phyloP scores from a whole-genome alignment of 257 asterid genomes.

The Scutellaria galericulata region DNA sequence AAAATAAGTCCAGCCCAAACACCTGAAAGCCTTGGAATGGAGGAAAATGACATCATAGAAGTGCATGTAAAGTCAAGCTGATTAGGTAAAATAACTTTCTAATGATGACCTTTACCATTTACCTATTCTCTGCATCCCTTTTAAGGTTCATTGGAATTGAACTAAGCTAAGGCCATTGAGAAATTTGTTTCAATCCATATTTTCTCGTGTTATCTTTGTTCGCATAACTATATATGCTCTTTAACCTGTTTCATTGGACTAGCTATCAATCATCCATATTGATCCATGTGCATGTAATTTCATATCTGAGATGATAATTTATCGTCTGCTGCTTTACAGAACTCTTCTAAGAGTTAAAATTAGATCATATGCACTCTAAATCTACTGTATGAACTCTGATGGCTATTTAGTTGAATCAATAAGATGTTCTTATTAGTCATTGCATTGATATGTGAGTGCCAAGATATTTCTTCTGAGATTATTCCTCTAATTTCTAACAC shows the following conservation, averaged over 20 bases:
- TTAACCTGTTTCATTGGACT: not conserved
- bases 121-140: slow-evolving; percentile 21
- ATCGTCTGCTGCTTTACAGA: not conserved
- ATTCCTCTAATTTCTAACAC: slow-evolving; percentile 19
- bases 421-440: not conserved
- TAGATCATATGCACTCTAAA: not conserved
- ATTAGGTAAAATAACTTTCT: slow-evolving; percentile 41
- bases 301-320: not conserved
- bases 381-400: not conserved
- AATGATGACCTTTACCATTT: slow-evolving; percentile 20
- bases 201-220: slow-evolving; percentile 11
- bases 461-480: slow-evolving; percentile 18
- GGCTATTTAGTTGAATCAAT: not conserved
- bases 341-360: not conserved
- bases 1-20: slow-evolving; percentile 64
- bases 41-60: slow-evolving; percentile 86
- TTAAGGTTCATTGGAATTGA: slow-evolving; percentile 18
- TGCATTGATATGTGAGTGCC: not conserved
- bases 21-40: slow-evolving; percentile 82
- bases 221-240: not conserved
- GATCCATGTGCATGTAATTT: not conserved
- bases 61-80: slow-evolving; percentile 66
- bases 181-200: not conserved
- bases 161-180: not conserved
- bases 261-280: not conserved